A percentile compares a stretch with the other conserved stretches of the same genome.
Conservation (phyloP, 148 eudicot species). For the Chenopodium album region DNA sequence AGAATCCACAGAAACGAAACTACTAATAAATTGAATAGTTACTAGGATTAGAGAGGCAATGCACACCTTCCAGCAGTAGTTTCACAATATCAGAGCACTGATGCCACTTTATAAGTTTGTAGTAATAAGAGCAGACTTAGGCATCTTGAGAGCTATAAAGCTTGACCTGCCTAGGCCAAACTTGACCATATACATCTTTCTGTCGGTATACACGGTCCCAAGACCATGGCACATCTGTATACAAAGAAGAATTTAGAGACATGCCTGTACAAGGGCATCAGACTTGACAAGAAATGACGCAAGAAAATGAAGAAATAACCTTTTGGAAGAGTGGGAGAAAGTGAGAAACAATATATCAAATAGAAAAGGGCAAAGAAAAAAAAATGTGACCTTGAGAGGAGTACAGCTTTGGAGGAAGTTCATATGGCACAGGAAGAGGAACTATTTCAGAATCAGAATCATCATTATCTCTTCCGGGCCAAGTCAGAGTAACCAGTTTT, state of each 20-base stretch:
- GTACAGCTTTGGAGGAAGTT: conserved; percentile 82
- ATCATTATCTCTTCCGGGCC: conserved; percentile 37
- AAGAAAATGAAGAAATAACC: conserved; percentile 3
- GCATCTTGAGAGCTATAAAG: conserved; percentile 46
- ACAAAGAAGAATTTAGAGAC: neutral
- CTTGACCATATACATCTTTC: conserved; percentile 84
- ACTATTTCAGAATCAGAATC: conserved; percentile 51
- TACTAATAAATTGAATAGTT: neutral
- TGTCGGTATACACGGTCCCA: conserved; percentile 79
- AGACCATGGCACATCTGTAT: conserved; percentile 90
- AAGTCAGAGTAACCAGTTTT: conserved; percentile 68
- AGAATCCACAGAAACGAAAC: neutral
- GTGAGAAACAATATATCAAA: neutral
- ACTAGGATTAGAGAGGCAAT: neutral
- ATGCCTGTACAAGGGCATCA: neutral
- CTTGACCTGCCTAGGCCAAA: conserved; percentile 73
- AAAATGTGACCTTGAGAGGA: conserved; percentile 56
- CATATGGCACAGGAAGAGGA: conserved; percentile 77
- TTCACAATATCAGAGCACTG: neutral
- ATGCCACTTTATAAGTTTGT: neutral
- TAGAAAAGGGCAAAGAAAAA: neutral
- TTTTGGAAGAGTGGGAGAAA: neutral
- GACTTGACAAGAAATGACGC: neutral
- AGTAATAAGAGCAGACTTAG: conserved; percentile 16
- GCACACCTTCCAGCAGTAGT: neutral